A percentile compares a stretch with the other conserved stretches of the same genome.
Evolutionary conservation across 2,329 filamentous ascomycete species (phyloP).

Genomic region (Metarhizium sp.): DNA sequence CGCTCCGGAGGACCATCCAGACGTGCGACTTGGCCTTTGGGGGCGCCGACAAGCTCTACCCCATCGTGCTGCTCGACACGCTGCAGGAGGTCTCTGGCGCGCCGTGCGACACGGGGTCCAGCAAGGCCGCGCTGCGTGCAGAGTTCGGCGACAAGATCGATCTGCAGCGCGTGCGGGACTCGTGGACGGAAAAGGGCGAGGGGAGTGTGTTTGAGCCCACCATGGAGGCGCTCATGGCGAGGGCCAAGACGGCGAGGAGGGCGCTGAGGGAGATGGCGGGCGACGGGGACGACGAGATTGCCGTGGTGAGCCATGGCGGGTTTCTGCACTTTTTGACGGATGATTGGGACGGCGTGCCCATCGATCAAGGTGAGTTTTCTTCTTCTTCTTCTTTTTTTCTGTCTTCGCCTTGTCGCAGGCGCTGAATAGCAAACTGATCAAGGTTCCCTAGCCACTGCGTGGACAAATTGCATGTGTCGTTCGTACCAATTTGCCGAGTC

Average conservation of each 20-base stretch:
- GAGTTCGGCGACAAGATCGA: conserved; percentile 60
- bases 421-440: neutral
- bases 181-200: conserved; percentile 61
- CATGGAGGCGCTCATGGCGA: conserved; percentile 43
- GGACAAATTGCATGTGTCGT: conserved; percentile 65
- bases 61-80: conserved; percentile 60
- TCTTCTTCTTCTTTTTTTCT: neutral
- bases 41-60: conserved; percentile 28
- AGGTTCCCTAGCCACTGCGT: conserved; percentile 50
- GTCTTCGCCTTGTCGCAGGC: neutral
- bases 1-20: conserved; percentile 70
- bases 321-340: conserved; percentile 79
- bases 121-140: conserved; percentile 39
- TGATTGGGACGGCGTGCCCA: conserved; percentile 59
- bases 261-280: conserved; percentile 42
- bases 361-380: conserved; percentile 27
- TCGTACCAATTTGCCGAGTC: conserved; percentile 54
- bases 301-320: conserved; percentile 73
- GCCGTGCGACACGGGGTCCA: conserved; percentile 67
- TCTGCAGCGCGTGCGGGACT: conserved; percentile 47
- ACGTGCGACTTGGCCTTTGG: conserved; percentile 66
- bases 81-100: conserved; percentile 69
- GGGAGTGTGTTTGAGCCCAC: conserved; percentile 36
- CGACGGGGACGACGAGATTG: conserved; percentile 50
- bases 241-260: conserved; percentile 51